Evolutionary conservation across 2,329 filamentous ascomycete genomes (phyloP).

Genomic region (Cercospora beticola): DNA sequence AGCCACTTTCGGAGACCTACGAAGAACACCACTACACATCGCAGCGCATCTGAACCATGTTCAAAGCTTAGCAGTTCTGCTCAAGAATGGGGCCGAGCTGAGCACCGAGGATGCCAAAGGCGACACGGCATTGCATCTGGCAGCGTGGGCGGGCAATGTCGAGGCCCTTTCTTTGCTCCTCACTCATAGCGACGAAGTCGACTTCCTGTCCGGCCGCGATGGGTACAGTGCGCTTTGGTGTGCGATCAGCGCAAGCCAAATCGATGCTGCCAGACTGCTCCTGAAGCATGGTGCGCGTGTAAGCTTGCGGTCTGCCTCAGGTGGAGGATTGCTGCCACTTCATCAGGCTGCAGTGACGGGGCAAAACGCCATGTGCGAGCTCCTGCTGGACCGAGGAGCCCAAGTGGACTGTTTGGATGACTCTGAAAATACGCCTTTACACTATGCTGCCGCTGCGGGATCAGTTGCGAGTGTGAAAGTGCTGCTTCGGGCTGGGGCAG

Average conservation of each 20-base stretch:
- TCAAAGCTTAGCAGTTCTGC: slow-evolving; percentile 23
- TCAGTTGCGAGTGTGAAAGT: slow-evolving; percentile 25
- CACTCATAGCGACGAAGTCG: slow-evolving; percentile 30
- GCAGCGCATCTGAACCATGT: slow-evolving; percentile 33
- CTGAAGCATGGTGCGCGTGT: slow-evolving; percentile 33
- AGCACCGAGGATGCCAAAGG: slow-evolving; percentile 30
- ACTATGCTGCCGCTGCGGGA: slow-evolving; percentile 33
- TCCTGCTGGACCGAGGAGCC: slow-evolving; percentile 33
- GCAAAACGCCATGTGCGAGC: slow-evolving; percentile 33
- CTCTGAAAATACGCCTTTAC: slow-evolving; percentile 31
- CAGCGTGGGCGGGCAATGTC: slow-evolving; percentile 33
- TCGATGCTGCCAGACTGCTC: slow-evolving; percentile 30
- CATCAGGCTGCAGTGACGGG: slow-evolving; percentile 35
- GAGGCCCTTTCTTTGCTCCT: slow-evolving; percentile 30
- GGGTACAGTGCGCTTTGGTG: slow-evolving; percentile 35
- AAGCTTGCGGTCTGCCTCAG: slow-evolving; percentile 27
- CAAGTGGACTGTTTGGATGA: slow-evolving; percentile 31
- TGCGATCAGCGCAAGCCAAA: slow-evolving; percentile 32
- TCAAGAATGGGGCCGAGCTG: slow-evolving; percentile 27
- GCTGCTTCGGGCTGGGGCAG: slow-evolving; percentile 27
- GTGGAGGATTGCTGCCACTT: slow-evolving; percentile 26
- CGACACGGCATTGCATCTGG: slow-evolving; percentile 33
- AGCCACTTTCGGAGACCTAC: slow-evolving; percentile 26
- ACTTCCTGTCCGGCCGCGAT: slow-evolving; percentile 32
- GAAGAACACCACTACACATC: slow-evolving; percentile 34